Conservation (phyloP, 192 early-diverging fungal genomes). For the Jimgerdemannia lactiflua region DNA sequence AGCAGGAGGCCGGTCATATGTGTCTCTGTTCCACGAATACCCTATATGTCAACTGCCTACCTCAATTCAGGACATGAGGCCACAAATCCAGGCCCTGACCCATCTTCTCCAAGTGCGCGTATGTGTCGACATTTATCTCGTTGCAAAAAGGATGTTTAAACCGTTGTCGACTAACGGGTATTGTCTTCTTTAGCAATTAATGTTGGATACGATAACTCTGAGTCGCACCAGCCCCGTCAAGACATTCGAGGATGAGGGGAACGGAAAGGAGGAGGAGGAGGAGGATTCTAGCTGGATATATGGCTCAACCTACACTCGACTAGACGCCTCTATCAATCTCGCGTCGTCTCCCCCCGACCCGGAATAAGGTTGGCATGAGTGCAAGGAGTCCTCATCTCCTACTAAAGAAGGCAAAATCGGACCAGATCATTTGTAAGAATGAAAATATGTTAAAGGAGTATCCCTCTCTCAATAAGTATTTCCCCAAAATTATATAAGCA, state of each 20-base stretch:
- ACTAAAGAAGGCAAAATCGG: no score
- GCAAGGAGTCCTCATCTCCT: neutral
- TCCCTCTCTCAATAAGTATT: neutral
- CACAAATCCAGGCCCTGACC: conserved; percentile 20
- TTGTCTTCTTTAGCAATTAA: neutral
- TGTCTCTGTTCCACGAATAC: conserved; percentile 15
- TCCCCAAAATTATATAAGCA: neutral
- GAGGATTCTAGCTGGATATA: neutral
- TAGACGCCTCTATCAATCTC: neutral
- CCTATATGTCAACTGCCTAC: conserved; percentile 15
- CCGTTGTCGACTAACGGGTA: neutral
- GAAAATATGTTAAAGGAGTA: neutral
- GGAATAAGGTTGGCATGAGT: neutral
- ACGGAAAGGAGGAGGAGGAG: neutral
- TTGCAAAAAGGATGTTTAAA: neutral
- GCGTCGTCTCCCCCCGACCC: neutral
- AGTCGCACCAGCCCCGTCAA: neutral
- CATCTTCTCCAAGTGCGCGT: conserved; percentile 24
- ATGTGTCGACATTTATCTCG: conserved; percentile 2
- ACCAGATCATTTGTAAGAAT: neutral
- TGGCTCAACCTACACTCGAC: neutral
- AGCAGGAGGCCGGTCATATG: conserved; percentile 12
- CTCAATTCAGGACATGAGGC: conserved; percentile 12
- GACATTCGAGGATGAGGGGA: neutral
- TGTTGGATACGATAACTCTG: neutral